Percentiles rank a stretch among this genome's conserved stretches.
These are phyloP conservation scores for Parafenestella ontariensis DNA, from an alignment of 2,329 filamentous ascomycete species.

Conservation along the genomic window DNA sequence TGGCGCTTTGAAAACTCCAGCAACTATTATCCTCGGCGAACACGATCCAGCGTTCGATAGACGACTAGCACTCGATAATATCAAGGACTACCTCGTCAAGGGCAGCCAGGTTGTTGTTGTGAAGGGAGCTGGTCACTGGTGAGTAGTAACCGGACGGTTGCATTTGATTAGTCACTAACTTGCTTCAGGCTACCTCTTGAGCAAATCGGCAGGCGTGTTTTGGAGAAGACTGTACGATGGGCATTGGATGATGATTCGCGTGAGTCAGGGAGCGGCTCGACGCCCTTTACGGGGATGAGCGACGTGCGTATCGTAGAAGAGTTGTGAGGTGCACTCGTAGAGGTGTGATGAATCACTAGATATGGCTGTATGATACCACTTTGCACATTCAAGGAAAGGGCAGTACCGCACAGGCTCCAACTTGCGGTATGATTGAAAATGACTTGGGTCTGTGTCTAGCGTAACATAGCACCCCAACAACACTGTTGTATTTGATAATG, in stretches of 20 bases:
- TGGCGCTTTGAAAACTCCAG: conserved; percentile 58
- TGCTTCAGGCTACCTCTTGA: conserved; percentile 52
- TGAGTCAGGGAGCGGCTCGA: conserved; percentile 16
- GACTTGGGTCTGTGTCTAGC: too few species aligned
- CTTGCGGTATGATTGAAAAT: too few species aligned
- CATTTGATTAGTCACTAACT: neutral
- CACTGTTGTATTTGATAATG: too few species aligned
- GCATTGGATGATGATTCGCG: conserved; percentile 29
- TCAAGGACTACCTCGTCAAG: conserved; percentile 58
- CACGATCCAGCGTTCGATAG: conserved; percentile 60
- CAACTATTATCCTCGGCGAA: conserved; percentile 63
- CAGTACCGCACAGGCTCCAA: neutral
- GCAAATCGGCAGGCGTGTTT: conserved; percentile 49
- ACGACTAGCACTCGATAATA: conserved; percentile 59
- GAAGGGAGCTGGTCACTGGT: conserved; percentile 61
- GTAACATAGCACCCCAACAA: too few species aligned
- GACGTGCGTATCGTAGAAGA: conserved; percentile 27
- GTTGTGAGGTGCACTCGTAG: conserved; percentile 3
- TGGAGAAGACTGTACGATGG: conserved; percentile 51
- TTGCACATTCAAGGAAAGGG: neutral
- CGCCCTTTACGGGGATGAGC: conserved; percentile 28
- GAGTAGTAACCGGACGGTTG: neutral
- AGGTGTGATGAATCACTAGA: neutral
- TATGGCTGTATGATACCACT: neutral
- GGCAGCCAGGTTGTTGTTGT: conserved; percentile 60